These are phyloP conservation scores for Phoenix dactylifera DNA, from an alignment of 176 grass and related monocot species.

Conservation along the genomic window DNA sequence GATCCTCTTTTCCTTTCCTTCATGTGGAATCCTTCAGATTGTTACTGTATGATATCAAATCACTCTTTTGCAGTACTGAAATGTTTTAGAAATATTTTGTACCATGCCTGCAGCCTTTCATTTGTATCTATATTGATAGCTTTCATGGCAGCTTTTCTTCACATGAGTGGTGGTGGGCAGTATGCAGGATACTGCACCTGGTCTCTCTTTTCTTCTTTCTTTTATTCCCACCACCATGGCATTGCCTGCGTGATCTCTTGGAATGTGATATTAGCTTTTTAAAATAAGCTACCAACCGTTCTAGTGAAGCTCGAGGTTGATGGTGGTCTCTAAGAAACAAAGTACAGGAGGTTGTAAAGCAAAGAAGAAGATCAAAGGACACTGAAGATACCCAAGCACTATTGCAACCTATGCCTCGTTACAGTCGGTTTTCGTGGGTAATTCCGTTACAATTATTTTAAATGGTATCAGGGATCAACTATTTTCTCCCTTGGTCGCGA, in stretches of 20 bases:
- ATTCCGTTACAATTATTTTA: too few relatives aligned
- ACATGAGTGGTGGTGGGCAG: constrained; percentile 15
- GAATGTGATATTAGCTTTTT: not conserved
- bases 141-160: constrained; percentile 21
- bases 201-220: constrained; percentile 2
- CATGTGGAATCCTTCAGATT: constrained; percentile 3
- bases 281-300: constrained; percentile 4
- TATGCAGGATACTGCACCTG: constrained; percentile 27
- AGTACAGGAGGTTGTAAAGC: not conserved
- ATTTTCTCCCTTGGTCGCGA: too few relatives aligned
- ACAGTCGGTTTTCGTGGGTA: too few relatives aligned
- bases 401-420: too few relatives aligned
- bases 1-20: constrained; percentile 17
- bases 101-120: constrained; percentile 47
- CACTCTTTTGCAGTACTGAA: constrained; percentile 35
- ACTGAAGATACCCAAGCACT: too few relatives aligned
- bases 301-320: not conserved
- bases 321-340: not conserved
- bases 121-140: constrained; percentile 30
- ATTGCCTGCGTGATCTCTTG: constrained; percentile 10
- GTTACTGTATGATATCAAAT: constrained; percentile 6
- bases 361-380: too few relatives aligned
- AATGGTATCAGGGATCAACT: too few relatives aligned
- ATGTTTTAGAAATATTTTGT: constrained; percentile 57
- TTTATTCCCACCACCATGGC: not conserved